Base-by-base conservation (phyloP, 148 eudicot species). In the Camellia japonica region DNA sequence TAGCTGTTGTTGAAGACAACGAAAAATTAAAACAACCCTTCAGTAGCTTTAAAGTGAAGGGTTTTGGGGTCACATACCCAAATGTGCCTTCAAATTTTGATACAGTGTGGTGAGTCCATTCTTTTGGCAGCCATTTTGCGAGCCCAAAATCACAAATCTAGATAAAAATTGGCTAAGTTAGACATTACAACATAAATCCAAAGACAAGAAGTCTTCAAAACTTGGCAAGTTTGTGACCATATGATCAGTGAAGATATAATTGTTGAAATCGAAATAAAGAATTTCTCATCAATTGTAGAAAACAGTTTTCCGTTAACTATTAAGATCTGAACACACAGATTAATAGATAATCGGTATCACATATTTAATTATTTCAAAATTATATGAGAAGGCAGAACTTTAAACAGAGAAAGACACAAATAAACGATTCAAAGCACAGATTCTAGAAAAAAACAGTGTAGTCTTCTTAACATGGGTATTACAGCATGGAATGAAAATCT, bases 91-190 rank as follows among this genome's bases (percentile, higher is more conserved):
- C 98, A 43, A 86, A 91, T 83, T 84, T 91, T 62, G 88, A 84
- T 62, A 91, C 87, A 74, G 84, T 80, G 82, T 91, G 92, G 85
- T 93, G 93, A 78, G 87, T 88, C 90, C 93, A 93, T 67, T 93
- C 91, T 76, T 86, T 88, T 60, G 98, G 98, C 71, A 94, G 89
- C 98, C 98, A 94, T 82, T 90, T 91, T 67, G 95, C 90, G 14
- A 94, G 94, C 44, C 97, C 98, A 82, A 93, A 94, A 84, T 94
- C 98, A 87, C 95, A 94, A 79, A 94, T 94, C 98, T 94, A 83
- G 23, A 79, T 30, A 18, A 66, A 52, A 58, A 13, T 49, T 47
- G 38, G 19, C 16, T 38, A 75, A 74, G 20, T 65, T 23, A 78
- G 74, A 18, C 7, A 54, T 43, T 52, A 43, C 52, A 30, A 44